Percentiles rank a stretch among this genome's conserved stretches.
These are phyloP conservation scores for Rhytidhysteron rufulum DNA, from an alignment of 2,329 filamentous ascomycete genomes.

Conservation along the genomic window DNA sequence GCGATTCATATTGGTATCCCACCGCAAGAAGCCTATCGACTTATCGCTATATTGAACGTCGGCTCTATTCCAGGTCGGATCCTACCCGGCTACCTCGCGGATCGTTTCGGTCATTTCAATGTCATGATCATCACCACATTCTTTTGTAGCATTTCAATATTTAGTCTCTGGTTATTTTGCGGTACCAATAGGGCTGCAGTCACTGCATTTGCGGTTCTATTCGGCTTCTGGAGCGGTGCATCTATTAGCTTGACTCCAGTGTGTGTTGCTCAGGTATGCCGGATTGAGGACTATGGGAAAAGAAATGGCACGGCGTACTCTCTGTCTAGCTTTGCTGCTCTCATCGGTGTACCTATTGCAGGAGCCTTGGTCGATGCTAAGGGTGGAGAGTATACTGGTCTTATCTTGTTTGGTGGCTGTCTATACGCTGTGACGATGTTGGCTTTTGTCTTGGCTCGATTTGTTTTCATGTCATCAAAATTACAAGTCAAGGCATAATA, in stretches of 20 bases:
- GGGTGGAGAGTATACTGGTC: slow-evolving; percentile 12
- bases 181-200: slow-evolving; percentile 49
- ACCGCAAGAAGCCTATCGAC: too few species aligned
- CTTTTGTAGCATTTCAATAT: slow-evolving; percentile 39
- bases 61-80: too few species aligned
- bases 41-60: too few species aligned
- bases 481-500: too few species aligned
- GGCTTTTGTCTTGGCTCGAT: slow-evolving; percentile 12
- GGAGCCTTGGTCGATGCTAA: slow-evolving; percentile 38
- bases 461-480: too few species aligned
- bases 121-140: slow-evolving; percentile 48
- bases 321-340: slow-evolving; percentile 57
- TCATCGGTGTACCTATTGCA: slow-evolving; percentile 65
- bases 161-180: slow-evolving; percentile 53
- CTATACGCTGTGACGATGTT: slow-evolving; percentile 14
- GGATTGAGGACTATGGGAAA: slow-evolving; percentile 65
- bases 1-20: too few species aligned
- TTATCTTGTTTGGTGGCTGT: slow-evolving; percentile 18
- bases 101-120: slow-evolving; percentile 55
- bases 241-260: slow-evolving; percentile 62
- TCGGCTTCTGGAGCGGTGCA: slow-evolving; percentile 65
- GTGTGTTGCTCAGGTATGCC: slow-evolving; percentile 65
- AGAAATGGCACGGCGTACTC: slow-evolving; percentile 61
- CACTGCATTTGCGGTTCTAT: slow-evolving; percentile 61
- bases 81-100: too few species aligned